Percentiles rank a stretch among this genome's conserved stretches.
These are phyloP conservation scores for Chaetomium tenue DNA, from an alignment of 495 filamentous ascomycete species.

Conservation along the genomic window DNA sequence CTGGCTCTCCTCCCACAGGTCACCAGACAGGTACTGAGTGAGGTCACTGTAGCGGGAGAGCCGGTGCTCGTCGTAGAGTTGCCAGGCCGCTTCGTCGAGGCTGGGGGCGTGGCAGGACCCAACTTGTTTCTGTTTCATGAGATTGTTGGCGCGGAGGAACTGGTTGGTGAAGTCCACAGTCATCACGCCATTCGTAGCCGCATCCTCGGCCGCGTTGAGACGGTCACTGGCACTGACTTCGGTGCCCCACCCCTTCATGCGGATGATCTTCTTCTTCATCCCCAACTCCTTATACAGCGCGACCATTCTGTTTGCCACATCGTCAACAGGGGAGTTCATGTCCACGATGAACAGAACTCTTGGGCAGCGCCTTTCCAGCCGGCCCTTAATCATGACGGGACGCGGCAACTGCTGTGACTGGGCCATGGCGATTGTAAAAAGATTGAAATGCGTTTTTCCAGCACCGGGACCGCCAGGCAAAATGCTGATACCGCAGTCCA, in stretches of 20 bases:
- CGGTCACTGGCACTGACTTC: conserved; percentile 7
- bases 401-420: conserved; percentile 8
- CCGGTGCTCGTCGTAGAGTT: conserved; percentile 19
- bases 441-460: conserved; percentile 31
- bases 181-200: conserved; percentile 7
- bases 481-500: conserved; percentile 25
- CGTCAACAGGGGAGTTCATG: conserved; percentile 31
- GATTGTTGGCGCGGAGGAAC: conserved; percentile 21
- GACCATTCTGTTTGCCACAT: conserved; percentile 21
- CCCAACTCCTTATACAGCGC: conserved; percentile 22
- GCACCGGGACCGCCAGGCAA: conserved; percentile 32
- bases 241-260: conserved; percentile 24
- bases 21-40: conserved; percentile 9
- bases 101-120: conserved; percentile 13
- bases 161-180: conserved; percentile 23
- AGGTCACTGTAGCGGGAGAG: conserved; percentile 7
- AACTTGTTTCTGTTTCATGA: neutral
- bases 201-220: conserved; percentile 16
- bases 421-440: conserved; percentile 23
- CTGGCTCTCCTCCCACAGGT: conserved; percentile 4
- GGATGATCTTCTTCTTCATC: conserved; percentile 25
- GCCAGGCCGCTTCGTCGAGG: conserved; percentile 30
- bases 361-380: neutral
- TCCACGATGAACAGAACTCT: conserved; percentile 34
- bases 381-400: neutral